These are phyloP conservation scores for Raffaelea ambrosiae DNA, from an alignment of 2,329 filamentous ascomycete genomes.

Conservation along the genomic window DNA sequence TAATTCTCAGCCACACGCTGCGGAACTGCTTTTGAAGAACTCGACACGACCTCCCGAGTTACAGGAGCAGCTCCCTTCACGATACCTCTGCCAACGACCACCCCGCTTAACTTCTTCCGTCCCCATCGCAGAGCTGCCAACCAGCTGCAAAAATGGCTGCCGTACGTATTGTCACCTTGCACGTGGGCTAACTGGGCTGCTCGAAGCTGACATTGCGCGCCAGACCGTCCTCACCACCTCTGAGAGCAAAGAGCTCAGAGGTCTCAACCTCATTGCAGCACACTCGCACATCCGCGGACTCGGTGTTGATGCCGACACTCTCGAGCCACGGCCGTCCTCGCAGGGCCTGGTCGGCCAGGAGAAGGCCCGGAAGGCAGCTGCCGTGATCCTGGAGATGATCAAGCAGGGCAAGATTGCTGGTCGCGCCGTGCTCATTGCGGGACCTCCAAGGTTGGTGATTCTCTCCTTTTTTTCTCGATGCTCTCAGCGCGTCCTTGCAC, in stretches of 20 bases:
- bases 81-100: no score
- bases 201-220: neutral
- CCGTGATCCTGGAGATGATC: slow-evolving; percentile 96
- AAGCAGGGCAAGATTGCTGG: slow-evolving; percentile 98
- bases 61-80: no score
- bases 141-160: slow-evolving; percentile 9
- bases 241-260: slow-evolving; percentile 91
- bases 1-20: no score
- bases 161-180: slow-evolving; percentile 4
- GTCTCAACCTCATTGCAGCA: slow-evolving; percentile 93
- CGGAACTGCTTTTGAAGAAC: no score
- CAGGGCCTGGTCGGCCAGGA: slow-evolving; percentile 95
- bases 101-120: no score
- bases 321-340: slow-evolving; percentile 76
- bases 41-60: no score
- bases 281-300: slow-evolving; percentile 97
- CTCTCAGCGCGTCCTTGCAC: slow-evolving; percentile 4
- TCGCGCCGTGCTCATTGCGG: slow-evolving; percentile 86
- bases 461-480: neutral
- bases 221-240: slow-evolving; percentile 69
- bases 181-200: neutral
- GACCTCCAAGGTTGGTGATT: slow-evolving; percentile 63
- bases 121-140: neutral
- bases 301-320: slow-evolving; percentile 82
- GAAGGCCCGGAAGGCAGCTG: slow-evolving; percentile 92